These are phyloP conservation scores for Populus hybrid DNA, from an alignment of 441 rosid genomes.

Conservation along the genomic window DNA sequence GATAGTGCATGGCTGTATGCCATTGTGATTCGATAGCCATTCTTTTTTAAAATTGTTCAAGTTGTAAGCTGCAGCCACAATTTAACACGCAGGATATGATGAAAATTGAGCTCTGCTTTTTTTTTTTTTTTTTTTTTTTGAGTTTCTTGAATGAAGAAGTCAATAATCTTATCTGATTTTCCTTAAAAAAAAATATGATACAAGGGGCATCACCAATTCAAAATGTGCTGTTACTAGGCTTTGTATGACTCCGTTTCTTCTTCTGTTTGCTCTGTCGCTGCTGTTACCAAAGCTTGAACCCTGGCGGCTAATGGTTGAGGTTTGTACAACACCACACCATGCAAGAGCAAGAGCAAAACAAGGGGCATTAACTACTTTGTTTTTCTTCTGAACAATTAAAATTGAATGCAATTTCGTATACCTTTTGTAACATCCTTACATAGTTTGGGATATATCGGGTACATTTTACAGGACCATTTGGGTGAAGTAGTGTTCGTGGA, in stretches of 20 bases:
- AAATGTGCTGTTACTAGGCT: background rate
- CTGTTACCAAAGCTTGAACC: background rate
- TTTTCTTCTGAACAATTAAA: background rate
- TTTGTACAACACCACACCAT: background rate
- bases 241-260: background rate
- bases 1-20: background rate
- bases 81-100: background rate
- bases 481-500: constrained; percentile 97
- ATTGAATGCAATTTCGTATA: background rate
- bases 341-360: background rate
- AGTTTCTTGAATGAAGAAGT: background rate
- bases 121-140: background rate
- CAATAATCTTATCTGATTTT: background rate
- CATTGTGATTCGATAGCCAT: background rate
- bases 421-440: background rate
- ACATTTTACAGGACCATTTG: constrained; percentile 61
- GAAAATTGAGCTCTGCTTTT: background rate
- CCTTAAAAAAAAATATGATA: background rate
- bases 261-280: background rate
- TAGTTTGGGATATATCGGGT: background rate
- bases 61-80: background rate
- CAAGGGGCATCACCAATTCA: background rate
- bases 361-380: background rate
- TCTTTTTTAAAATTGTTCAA: background rate
- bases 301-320: background rate